These are phyloP conservation scores for Brassica cretica DNA, from an alignment of 345 rosid genomes.

Conservation along the genomic window DNA sequence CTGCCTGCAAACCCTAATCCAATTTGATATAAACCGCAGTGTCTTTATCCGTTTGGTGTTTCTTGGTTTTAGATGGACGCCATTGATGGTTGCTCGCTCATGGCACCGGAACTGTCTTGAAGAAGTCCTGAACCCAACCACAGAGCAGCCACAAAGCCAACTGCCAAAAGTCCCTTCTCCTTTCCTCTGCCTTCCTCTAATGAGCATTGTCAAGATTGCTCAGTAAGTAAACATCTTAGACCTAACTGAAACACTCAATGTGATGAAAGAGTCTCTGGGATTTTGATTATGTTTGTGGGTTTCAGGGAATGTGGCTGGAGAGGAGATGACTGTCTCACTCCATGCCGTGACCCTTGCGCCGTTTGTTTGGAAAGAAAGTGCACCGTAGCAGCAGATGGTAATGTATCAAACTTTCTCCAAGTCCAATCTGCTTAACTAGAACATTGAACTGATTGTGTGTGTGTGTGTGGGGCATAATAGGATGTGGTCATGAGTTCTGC, in stretches of 20 bases:
- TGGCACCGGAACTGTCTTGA: constrained; percentile 87
- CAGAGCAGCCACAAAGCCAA: constrained; percentile 44
- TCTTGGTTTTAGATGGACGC: constrained; percentile 69
- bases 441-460: background rate
- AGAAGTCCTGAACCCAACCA: constrained; percentile 58
- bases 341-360: constrained; percentile 74
- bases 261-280: background rate
- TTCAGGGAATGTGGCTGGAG: constrained; percentile 2
- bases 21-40: background rate
- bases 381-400: constrained; percentile 74
- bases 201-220: constrained; percentile 89
- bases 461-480: background rate
- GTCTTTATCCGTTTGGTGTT: constrained; percentile 22
- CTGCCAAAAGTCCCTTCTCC: constrained; percentile 57
- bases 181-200: constrained; percentile 80
- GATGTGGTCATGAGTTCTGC: background rate
- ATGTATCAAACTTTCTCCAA: background rate
- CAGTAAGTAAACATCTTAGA: constrained; percentile 52
- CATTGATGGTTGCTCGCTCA: constrained; percentile 89
- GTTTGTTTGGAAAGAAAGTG: constrained; percentile 89
- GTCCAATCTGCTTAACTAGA: background rate
- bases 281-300: background rate
- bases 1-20: background rate
- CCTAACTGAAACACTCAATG: background rate
- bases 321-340: constrained; percentile 24